Evolutionary conservation across 2,329 filamentous ascomycete species (phyloP), one percentile per base, ranked within the genome.

Genomic region (Epichloe typhina): DNA sequence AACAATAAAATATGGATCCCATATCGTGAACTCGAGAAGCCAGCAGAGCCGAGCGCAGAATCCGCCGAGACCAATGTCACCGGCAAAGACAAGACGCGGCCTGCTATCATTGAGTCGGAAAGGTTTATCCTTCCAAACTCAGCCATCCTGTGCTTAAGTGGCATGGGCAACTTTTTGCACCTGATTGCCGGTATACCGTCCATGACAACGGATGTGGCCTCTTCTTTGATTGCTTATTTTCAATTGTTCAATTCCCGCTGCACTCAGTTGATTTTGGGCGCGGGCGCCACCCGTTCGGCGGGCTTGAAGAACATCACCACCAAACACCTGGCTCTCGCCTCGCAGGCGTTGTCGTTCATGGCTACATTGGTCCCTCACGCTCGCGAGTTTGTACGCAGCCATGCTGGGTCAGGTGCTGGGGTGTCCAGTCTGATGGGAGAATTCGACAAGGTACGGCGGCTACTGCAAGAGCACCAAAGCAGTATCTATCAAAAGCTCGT

Each of bases 301-400:
- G 91, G 91, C 0, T 73, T 98, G 19, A 95, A 89, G 65, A 96
- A 96, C 61, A 98, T 98, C 64, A 95, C 88, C 0, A 95, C 93
- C 0, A 93, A 93, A 60, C 91, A 98, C 67, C 77, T 98, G 2
- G 90, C 93, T 0, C 80, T 97, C 17, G 90, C 93, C 2, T 90
- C 86, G 0, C 91, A 96, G 65, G 86, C 90, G 0, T 70, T 97
- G 19, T 84, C 85, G 43, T 96, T 98, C 64, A 82, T 95, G 44
- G 86, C 90, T 23, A 82, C 88, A 0, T 73, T 97, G 2, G 83
- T 95, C 4, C 91, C 93, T 0, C 90, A 97, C 62, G 77, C 96
- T 31, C 82, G 91, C 43, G 93, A 97, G 67, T 95, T 94, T 58
- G 82, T 94, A 21, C 84, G 93, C 11, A 82, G 93, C 2, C 87